Evolutionary conservation across 441 rosid genomes (phyloP).

Genomic region (Croton setiger): DNA sequence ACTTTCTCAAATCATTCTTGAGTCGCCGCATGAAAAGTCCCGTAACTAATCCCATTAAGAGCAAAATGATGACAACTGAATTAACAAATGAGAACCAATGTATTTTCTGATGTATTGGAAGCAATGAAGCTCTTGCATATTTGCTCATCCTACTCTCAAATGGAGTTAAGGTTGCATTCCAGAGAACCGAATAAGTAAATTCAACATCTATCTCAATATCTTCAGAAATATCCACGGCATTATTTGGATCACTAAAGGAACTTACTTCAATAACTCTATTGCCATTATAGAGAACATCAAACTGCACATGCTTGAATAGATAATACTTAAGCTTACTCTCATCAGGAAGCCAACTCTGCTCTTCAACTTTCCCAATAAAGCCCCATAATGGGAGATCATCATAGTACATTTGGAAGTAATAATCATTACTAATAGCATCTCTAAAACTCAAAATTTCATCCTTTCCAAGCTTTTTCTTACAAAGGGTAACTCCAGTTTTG

Average conservation of each 20-base stretch:
- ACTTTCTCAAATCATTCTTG: conserved; percentile 70
- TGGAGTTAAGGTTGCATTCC: conserved; percentile 52
- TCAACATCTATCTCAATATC: conserved; percentile 51
- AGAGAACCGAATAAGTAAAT: conserved; percentile 70
- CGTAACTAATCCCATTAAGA: conserved; percentile 55
- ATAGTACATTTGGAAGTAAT: conserved; percentile 81
- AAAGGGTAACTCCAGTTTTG: conserved; percentile 34
- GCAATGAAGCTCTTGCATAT: conserved; percentile 49
- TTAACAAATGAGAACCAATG: conserved; percentile 74
- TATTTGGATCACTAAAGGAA: conserved; percentile 62
- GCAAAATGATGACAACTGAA: conserved; percentile 43
- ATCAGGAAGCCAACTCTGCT: conserved; percentile 29
- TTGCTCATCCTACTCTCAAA: conserved; percentile 57
- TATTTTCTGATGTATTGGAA: conserved; percentile 46
- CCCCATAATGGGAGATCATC: conserved; percentile 96
- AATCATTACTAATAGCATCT: conserved; percentile 53
- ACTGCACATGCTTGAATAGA: conserved; percentile 62
- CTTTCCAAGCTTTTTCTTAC: conserved; percentile 45
- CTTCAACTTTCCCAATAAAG: conserved; percentile 74
- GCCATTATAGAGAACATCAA: conserved; percentile 60
- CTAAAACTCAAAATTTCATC: conserved; percentile 54
- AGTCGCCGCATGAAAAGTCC: conserved; percentile 56
- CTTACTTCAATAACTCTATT: conserved; percentile 47
- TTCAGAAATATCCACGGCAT: conserved; percentile 61
- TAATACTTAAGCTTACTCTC: conserved; percentile 42